Percentiles rank a stretch among this genome's conserved stretches.
Evolutionary conservation across 208 protist genomes (phyloP).

Genomic region (Leishmania arabica): DNA sequence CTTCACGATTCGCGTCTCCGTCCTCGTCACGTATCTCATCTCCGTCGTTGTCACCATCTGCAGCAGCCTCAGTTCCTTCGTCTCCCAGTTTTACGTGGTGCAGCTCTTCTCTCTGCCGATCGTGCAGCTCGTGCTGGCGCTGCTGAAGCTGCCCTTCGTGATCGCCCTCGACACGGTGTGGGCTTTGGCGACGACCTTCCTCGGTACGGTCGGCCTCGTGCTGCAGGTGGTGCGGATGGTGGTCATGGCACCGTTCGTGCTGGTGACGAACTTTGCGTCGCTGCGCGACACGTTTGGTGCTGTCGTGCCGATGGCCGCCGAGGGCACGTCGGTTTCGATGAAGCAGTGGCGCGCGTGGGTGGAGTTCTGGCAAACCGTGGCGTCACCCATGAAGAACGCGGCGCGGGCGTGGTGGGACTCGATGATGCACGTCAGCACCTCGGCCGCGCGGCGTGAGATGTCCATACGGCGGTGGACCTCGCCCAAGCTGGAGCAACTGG

Average conservation of each 20-base stretch:
- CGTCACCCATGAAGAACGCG: slow-evolving; percentile 80
- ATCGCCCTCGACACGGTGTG: slow-evolving; percentile 54
- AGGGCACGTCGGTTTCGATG: slow-evolving; percentile 51
- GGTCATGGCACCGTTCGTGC: slow-evolving; percentile 53
- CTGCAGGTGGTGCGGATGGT: slow-evolving; percentile 51
- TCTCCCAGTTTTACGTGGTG: slow-evolving; percentile 64
- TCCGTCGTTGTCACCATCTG: slow-evolving; percentile 62
- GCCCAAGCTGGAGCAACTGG: slow-evolving; percentile 24
- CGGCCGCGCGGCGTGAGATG: slow-evolving; percentile 56
- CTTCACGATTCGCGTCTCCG: slow-evolving; percentile 73
- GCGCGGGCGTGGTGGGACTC: slow-evolving; percentile 78
- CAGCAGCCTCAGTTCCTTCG: slow-evolving; percentile 52
- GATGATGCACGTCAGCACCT: slow-evolving; percentile 57
- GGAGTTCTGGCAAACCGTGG: slow-evolving; percentile 85
- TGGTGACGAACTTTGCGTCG: slow-evolving; percentile 44
- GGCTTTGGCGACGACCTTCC: slow-evolving; percentile 28
- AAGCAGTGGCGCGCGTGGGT: slow-evolving; percentile 68
- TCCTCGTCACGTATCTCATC: slow-evolving; percentile 78
- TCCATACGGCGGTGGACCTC: slow-evolving; percentile 74
- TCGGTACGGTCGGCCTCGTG: slow-evolving; percentile 41
- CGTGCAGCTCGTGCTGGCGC: slow-evolving; percentile 30
- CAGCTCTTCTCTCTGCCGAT: slow-evolving; percentile 43
- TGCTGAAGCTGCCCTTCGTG: slow-evolving; percentile 52
- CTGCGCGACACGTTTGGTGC: slow-evolving; percentile 27
- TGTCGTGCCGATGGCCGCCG: slow-evolving; percentile 40